Base-by-base conservation (phyloP, 192 early-diverging fungal genomes). In the Jimgerdemannia lactiflua region DNA sequence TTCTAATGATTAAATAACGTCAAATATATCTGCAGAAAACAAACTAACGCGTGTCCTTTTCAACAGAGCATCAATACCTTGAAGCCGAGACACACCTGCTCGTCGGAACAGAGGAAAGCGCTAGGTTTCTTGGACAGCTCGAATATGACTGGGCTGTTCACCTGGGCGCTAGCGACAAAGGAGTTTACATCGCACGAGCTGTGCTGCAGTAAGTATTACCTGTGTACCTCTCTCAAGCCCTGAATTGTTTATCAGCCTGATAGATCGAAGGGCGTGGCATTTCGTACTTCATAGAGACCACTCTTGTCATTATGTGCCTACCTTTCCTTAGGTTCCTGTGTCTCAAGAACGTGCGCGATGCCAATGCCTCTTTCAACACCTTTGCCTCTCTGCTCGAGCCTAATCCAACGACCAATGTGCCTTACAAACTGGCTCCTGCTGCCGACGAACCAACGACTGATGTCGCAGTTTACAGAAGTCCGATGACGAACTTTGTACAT, bases 31-130 rank as follows among this genome's bases (percentile, higher is more conserved):
- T n/a, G n/a, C n/a, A n/a, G n/a, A n/a, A n/a, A n/a, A n/a, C n/a
- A n/a, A 4, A 54, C 49, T 54, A 54, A 54, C 75, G 3, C 78
- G 78, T 42, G 68, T 89, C 43, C 44, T 71, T 74, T 80, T 74
- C 78, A 70, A 72, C 76, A 89, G 94, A 94, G 65, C 87, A 85
- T 54, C 80, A 88, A 67, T 97, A 93, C 76, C 84, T 83, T 73
- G 89, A 93, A 69, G 95, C 96, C 65, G 97, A 98, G 78, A 78
- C 82, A 71, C 97, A 98, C 81, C 92, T 95, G 64, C 70, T 95
- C 63, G 89, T 95, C 39, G 97, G 97, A 63, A 94, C 93, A 7
- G 65, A 89, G 17, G 94, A 95, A 74, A 95, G 94, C 75, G 94
- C 92, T 18, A 82, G 85, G 71, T 85, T 90, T 20, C 77, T 91